Evolutionary conservation across 2,329 filamentous ascomycete genomes (phyloP), one percentile per base, ranked within the genome.

Genomic region (Huntiella bhutanensis): DNA sequence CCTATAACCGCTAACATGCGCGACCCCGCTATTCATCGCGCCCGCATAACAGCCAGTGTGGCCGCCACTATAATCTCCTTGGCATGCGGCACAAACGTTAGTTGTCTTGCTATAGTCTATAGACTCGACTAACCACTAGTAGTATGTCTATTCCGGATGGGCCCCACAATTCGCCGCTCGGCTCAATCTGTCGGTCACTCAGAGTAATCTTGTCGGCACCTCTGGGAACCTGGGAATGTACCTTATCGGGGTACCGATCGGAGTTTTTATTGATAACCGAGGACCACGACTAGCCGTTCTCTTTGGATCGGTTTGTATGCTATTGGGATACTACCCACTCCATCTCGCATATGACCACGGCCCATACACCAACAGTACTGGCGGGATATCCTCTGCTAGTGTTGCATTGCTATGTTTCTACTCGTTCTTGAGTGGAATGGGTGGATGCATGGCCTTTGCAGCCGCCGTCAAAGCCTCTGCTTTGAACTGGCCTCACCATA

Each of bases 81-180:
- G 49, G 85, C 87, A 51, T 94, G 87, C 60, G 91, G 91, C 51
- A 93, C 87, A 52, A 95, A 95, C 62, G 86, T 92, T 64, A 56
- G 76, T 63, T 41, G 33, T 38, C 32, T 19, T 12, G 8, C 32
- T 8, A 15, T 19, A 35, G 8, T 19, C 32, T 41, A 17, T 28
- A 16, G 34, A n/a, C 12, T 17, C 28, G 32, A 34, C n/a, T n/a
- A 15, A 43, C 28, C 28, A 34, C n/a, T 13, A 22, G 22, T 58
- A 95, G 85, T 96, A 98, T 74, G 88, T 87, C 58, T 98, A 95
- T 64, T 95, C 86, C 47, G 88, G 88, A 62, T 98, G 91, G 87
- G 86, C 84, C 11, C 91, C 91, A 15, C 87, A 95, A 63, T 95
- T 95, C 58, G 86, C 87, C 43, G 79, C 92, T 56, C 78, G 75